Base-by-base conservation (phyloP, 106 monocot species). In the Acorus gramineus region DNA sequence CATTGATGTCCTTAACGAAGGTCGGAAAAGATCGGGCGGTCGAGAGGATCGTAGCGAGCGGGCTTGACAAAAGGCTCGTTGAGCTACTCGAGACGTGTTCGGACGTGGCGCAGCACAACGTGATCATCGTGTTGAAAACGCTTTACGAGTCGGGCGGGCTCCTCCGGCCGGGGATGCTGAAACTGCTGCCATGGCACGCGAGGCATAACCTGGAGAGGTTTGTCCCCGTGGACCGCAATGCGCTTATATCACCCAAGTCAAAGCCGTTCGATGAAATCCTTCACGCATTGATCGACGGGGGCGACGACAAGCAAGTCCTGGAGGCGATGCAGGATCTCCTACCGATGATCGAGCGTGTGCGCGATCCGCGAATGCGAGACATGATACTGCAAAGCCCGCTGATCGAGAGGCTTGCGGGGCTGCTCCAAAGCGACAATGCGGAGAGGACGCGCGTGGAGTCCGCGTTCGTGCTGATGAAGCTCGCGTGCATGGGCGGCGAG, bases 141-240 rank as follows among this genome's bases (percentile, higher is more conserved):
- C 69, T 82, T 48, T 66, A 74, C 57, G 77, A 82, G 63, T 57
- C 66, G 5, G 82, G 77, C 0, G 69, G 52, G 0, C 67, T 14
- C 7, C 60, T 83, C 42, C 62, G 6, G 43, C 68, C 68, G 60
- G 71, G 57, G 47, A 62, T 14, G 12, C 44, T 83, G 69, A 76
- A 65, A 57, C 75, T 50, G 11, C 69, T 83, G 65, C 83, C 83
- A 42, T 83, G 83, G 83, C 52, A 83, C 66, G 83, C 53, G 46
- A 79, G 79, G 49, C 61, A 72, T n/a, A 76, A 76, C 8, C 54
- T 83, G 62, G 83, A 83, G 57, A 75, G 69, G 59, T 79, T 75
- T 28, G 54, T 79, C 12, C 7, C 63, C 45, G 64, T 64, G 5
- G 78, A 78, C 11, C 59, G 47, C 62, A 67, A 53, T n/a, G 54